Base-by-base conservation (phyloP, 768 basidiomycete species). In the Dacryopinax spathularia region DNA sequence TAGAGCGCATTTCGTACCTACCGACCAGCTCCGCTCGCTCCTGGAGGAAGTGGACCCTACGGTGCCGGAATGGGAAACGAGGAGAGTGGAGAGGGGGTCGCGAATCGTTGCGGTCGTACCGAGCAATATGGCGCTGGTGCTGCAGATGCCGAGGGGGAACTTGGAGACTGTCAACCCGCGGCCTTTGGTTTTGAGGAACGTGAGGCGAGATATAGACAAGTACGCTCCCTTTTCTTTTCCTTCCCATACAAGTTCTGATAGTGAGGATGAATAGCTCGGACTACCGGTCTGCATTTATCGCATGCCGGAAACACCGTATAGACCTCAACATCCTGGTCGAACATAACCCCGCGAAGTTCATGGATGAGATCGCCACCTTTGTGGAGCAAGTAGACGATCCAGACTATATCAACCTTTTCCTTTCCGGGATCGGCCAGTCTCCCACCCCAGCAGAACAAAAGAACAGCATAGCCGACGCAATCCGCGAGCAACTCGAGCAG, bases 111-210 rank as follows among this genome's bases (percentile, higher is more conserved):
- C 87, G 0, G 88, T 87, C 13, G 86, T 96, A 0, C 87, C 93
- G 0, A 91, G 86, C 64, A 76, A 84, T 7, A 97, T 94, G 90
- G 85, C 81, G 68, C 74, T 99, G 34, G 89, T 98, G 0, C 76
- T 99, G 10, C 96, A 99, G 75, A 98, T 98, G 95, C 96, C 95
- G 0, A 77, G 96, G 67, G 96, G 96, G 0, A 98, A 98, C 74
- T 71, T 99, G 65, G 96, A 99, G 76, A 97, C 92, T 0, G 86
- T 99, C 62, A 91, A 88, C 69, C 96, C 96, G 2, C 79, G 96
- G 41, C 89, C 94, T 13, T 74, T 99, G 68, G 93, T 97, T 18
- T 84, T 96, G 78, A 81, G 86, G 63, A 86, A 91, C 4, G 86
- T 98, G 1, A 81, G 82, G 60, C 78, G 82, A 61, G 88, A 94